A percentile compares a stretch with the other conserved stretches of the same genome.
phyloP scores from a whole-genome alignment of 2,329 filamentous ascomycete species.

The Fragosphaeria purpurea region DNA sequence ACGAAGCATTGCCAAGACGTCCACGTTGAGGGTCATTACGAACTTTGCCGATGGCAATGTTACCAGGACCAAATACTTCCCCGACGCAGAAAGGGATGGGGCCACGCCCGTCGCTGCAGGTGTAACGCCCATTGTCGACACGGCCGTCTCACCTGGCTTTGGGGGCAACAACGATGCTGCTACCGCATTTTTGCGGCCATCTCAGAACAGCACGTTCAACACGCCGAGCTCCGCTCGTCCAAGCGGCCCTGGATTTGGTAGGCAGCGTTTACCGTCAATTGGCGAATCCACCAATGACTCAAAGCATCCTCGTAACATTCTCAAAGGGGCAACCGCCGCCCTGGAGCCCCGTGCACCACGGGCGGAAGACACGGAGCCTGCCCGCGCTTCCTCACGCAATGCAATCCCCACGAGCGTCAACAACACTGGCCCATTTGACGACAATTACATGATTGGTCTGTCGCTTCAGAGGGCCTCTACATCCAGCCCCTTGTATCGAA shows the following conservation, averaged over 20 bases:
- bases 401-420: constrained; percentile 29
- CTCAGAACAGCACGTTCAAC: constrained; percentile 57
- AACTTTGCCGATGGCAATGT: constrained; percentile 60
- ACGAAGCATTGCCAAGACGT: constrained; percentile 63
- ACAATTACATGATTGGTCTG: constrained; percentile 26
- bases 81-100: constrained; percentile 39
- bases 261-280: constrained; percentile 66
- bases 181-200: constrained; percentile 58
- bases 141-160: constrained; percentile 61
- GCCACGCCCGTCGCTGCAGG: constrained; percentile 70
- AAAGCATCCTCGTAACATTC: constrained; percentile 18
- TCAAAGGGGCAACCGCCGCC: constrained; percentile 13
- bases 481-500: constrained; percentile 49
- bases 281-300: constrained; percentile 48
- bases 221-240: constrained; percentile 59
- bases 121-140: constrained; percentile 81
- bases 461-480: constrained; percentile 56
- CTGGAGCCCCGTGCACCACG: constrained; percentile 12
- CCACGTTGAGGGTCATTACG: constrained; percentile 83
- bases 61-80: constrained; percentile 53
- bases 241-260: constrained; percentile 47
- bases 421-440: not conserved
- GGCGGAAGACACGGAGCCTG: constrained; percentile 16
- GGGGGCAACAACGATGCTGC: constrained; percentile 53
- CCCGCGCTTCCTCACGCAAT: constrained; percentile 24